Evolutionary conservation across 306 rosid species (phyloP), one percentile per base, ranked within the genome.

Genomic region (Senna siamea): DNA sequence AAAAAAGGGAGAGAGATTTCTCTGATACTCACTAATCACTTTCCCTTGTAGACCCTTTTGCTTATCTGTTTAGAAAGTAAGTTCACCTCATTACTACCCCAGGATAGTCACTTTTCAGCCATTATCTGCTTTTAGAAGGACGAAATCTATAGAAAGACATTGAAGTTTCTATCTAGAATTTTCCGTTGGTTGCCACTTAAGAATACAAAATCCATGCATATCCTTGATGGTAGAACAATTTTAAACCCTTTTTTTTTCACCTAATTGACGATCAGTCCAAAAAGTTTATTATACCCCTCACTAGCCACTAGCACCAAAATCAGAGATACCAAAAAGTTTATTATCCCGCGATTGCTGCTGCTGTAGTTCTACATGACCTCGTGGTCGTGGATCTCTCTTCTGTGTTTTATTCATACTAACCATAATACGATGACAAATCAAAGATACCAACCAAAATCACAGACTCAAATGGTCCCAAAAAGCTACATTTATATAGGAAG

Each of bases 191-290:
- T 9, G 40, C 52, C 44, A 48, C 34, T 2, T 22, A 34, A 32
- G 7, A 55, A 10, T 47, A 37, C 18, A 2, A 59, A 56, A 5
- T 22, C 35, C 47, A 35, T 57, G 41, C 53, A 30, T 48, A 59
- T 43, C 46, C 23, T 9, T 40, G 54, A 41, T 26, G 53, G 2
- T 4, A 30, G 14, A 22, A 35, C 12, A 38, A 52, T 62, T 17
- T 60, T 32, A 15, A 35, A 60, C 26, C 46, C 66, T 32, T 17
- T 18, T 37, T 38, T 7, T 1, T 8, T n/a, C n/a, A n/a, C 20
- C 20, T 22, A 55, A 23, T 23, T 23, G 12, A 13, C 23, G 54
- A 40, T 12, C 64, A 77, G 50, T 69, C 69, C 22, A 55, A 61
- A n/a, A n/a, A n/a, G n/a, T n/a, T n/a, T n/a, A n/a, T n/a, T n/a